Base-by-base conservation (phyloP, 805 yeast genomes). In the Candida vaughaniae region DNA sequence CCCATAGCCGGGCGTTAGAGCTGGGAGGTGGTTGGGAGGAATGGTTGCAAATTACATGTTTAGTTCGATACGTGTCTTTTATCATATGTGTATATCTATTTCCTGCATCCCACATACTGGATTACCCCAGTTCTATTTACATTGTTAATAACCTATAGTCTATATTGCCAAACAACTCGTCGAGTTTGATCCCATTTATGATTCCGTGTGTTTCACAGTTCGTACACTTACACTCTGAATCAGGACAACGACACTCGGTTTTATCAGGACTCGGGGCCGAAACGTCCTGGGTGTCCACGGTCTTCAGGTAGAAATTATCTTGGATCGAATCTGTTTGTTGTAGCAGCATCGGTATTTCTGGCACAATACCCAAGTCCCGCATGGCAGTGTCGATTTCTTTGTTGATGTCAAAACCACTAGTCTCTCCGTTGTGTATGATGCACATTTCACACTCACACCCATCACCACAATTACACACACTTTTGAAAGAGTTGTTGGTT, bases 161-260 rank as follows among this genome's bases (percentile, higher is more conserved):
- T n/a, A 41, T 27, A 9, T 38, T 39, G 14, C 25, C 29, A 29
- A 64, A 65, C 19, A 60, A 44, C 16, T 69, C 72, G 38, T 69
- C 74, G 22, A 69, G 46, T 39, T 58, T 62, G 38, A 56, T 47
- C 2, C 74, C 74, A 37, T 69, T 58, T 25, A 69, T 64, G n/a
- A 64, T 68, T 1, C 73, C 71, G 43, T 69, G 74, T 1, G 64
- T 58, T 43, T 68, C 73, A 46, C 74, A 69, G 42, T 67, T 69
- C 8, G 59, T 38, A 45, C 74, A 69, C n/a, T 52, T 60, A 44
- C 69, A 64, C 6, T 45, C 38, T 18, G 53, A 53, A 4, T 51
- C 39, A 3, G 60, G 52, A 52, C 69, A 63, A 6, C 33, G 23
- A 38, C 64, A 60, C n/a, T 48, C 38, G 14, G 25, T 29, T 3